Base-by-base conservation (phyloP, 768 basidiomycete species). In the Crassisporium funariophilum region DNA sequence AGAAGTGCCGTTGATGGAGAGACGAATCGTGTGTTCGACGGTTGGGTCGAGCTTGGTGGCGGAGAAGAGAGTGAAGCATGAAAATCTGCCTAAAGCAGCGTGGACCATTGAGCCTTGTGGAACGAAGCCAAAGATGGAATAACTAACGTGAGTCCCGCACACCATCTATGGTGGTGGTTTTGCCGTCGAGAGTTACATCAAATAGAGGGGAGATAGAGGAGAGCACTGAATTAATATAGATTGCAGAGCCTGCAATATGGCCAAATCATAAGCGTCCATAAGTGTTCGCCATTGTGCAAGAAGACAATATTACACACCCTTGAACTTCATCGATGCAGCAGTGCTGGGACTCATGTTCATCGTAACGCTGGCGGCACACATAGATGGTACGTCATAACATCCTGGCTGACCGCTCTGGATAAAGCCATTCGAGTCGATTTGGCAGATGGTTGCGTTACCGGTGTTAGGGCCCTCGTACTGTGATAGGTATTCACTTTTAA, bases 21-120 rank as follows among this genome's bases (percentile, higher is more conserved):
- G 24, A 12, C 22, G 27, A 20, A 47, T 23, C 3, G 24, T 47
- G 21, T 47, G 46, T 10, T 34, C 24, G 9, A 23, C 19, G 19
- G 37, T 41, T 4, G 46, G 37, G 19, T 47, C 46, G n/a, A 47
- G 46, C 10, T 38, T 38, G 1, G 37, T 47, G 25, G 27, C 36
- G 1, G 46, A 39, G 31, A 47, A 47, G 8, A 47, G 38, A 12
- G 24, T 20, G 4, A 16, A 16, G 31, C 46, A 47, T 0, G 11
- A 7, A 20, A 47, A 39, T 5, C 25, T 7, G 27, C 8, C 27
- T 29, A 29, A 13, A 13, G 27, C 13, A 29, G n/a, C 27, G 13
- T 7, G 8, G 13, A 29, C 13, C 13, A 29, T 29, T 29, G 8
- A 29, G 27, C 27, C 27, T 29, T 7, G 13, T 7, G 13, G 27